Conservation (phyloP, 139 green algal genomes). For the Ettlia oleoabundans region DNA sequence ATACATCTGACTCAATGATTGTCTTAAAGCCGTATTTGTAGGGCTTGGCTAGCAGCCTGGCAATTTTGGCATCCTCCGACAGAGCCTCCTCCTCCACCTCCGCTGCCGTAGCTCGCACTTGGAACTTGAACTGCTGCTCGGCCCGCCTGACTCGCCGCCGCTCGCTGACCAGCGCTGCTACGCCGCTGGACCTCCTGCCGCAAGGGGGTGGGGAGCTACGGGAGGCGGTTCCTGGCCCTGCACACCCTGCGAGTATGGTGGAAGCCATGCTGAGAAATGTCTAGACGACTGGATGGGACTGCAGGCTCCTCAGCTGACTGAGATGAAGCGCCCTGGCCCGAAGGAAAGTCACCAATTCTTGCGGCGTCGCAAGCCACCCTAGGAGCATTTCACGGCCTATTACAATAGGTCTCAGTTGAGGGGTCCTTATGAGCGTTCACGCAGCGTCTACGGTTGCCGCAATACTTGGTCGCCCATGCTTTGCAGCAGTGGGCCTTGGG, state of each 20-base stretch:
- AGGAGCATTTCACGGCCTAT: no score
- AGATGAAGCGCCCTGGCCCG: no score
- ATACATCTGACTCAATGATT: constrained; percentile 92
- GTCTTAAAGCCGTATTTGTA: constrained; percentile 97
- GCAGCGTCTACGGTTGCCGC: no score
- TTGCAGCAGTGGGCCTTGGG: no score
- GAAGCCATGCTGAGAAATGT: background rate
- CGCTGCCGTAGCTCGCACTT: constrained; percentile 18
- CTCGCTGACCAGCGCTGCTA: background rate
- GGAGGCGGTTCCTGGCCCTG: background rate
- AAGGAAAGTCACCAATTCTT: no score
- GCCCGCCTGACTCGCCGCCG: background rate
- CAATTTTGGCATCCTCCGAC: constrained; percentile 73
- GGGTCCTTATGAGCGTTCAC: no score
- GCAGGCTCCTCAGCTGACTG: no score
- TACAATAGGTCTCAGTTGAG: no score
- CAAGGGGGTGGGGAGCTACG: background rate
- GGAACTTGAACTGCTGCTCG: background rate
- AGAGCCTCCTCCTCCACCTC: constrained; percentile 15
- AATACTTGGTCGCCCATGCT: no score
- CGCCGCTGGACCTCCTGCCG: background rate
- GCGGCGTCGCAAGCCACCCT: no score
- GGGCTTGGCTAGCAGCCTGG: constrained; percentile 74
- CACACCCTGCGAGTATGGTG: background rate
- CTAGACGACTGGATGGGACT: no score